Conservation (phyloP, 2,329 filamentous ascomycete genomes). For the Colletotrichum sp. region DNA sequence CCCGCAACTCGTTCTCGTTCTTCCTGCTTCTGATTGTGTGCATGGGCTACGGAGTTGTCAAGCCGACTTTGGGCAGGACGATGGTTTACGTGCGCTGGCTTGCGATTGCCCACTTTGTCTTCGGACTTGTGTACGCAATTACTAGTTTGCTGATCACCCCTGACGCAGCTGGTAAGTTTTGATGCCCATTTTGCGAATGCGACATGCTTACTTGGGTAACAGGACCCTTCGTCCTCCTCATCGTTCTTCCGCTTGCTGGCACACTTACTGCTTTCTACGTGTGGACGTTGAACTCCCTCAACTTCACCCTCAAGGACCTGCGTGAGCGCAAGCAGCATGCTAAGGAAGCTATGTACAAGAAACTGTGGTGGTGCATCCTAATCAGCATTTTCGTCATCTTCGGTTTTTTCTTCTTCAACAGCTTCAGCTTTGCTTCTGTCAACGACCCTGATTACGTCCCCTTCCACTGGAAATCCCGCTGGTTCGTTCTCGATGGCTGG, state of each 20-base stretch:
- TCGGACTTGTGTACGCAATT: constrained; percentile 91
- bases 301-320: constrained; percentile 95
- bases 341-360: constrained; percentile 96
- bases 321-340: constrained; percentile 90
- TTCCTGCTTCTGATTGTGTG: constrained; percentile 97
- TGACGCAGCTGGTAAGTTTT: constrained; percentile 72
- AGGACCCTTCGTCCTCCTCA: constrained; percentile 89
- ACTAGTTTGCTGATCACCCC: constrained; percentile 89
- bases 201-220: not conserved
- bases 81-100: constrained; percentile 95
- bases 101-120: constrained; percentile 91
- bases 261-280: constrained; percentile 97
- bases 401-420: constrained; percentile 98
- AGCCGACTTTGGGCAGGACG: constrained; percentile 86
- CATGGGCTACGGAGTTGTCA: constrained; percentile 99
- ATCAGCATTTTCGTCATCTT: constrained; percentile 94
- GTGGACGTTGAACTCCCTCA: constrained; percentile 96
- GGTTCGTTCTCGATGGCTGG: constrained; percentile 98
- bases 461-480: constrained; percentile 95
- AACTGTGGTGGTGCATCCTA: constrained; percentile 98
- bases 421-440: constrained; percentile 88
- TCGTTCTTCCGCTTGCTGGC: constrained; percentile 89
- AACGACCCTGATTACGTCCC: constrained; percentile 90
- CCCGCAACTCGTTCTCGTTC: constrained; percentile 96
- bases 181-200: not conserved